Evolutionary conservation across 2,329 filamentous ascomycete species (phyloP).

Genomic region (Myriosclerotinia curreyana): DNA sequence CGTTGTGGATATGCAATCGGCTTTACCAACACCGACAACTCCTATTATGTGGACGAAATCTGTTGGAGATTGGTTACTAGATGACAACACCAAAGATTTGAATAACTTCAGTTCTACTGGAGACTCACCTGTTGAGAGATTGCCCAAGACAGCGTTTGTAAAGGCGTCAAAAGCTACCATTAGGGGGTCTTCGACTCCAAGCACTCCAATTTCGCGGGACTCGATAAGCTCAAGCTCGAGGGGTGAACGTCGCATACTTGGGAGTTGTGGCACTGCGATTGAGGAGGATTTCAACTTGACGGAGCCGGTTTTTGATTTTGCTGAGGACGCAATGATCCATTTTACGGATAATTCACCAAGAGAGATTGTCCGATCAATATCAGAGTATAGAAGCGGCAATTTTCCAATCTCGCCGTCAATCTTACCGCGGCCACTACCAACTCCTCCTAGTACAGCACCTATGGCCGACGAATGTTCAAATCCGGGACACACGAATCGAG

Average conservation of each 20-base stretch:
- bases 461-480: background rate
- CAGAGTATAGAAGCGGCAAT: slow-evolving; percentile 43
- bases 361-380: slow-evolving; percentile 44
- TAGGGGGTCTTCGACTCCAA: slow-evolving; percentile 33
- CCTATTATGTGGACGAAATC: slow-evolving; percentile 28
- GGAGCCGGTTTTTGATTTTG: slow-evolving; percentile 49
- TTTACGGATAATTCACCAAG: slow-evolving; percentile 51
- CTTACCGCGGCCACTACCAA: slow-evolving; percentile 16
- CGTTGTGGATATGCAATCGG: slow-evolving; percentile 35
- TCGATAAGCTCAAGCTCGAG: slow-evolving; percentile 4
- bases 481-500: too few species aligned
- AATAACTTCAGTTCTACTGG: slow-evolving; percentile 17
- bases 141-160: slow-evolving; percentile 36
- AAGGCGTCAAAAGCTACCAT: slow-evolving; percentile 38
- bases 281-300: slow-evolving; percentile 23
- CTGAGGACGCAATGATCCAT: slow-evolving; percentile 56
- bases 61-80: slow-evolving; percentile 22
- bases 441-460: slow-evolving; percentile 7
- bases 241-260: background rate
- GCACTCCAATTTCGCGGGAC: slow-evolving; percentile 18
- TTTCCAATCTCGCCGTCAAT: slow-evolving; percentile 37
- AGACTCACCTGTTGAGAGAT: slow-evolving; percentile 24
- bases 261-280: slow-evolving; percentile 37
- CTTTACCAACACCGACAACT: slow-evolving; percentile 21
- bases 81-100: background rate